phyloP scores from a whole-genome alignment of 805 yeast species.

The Starmera pachycereana region DNA sequence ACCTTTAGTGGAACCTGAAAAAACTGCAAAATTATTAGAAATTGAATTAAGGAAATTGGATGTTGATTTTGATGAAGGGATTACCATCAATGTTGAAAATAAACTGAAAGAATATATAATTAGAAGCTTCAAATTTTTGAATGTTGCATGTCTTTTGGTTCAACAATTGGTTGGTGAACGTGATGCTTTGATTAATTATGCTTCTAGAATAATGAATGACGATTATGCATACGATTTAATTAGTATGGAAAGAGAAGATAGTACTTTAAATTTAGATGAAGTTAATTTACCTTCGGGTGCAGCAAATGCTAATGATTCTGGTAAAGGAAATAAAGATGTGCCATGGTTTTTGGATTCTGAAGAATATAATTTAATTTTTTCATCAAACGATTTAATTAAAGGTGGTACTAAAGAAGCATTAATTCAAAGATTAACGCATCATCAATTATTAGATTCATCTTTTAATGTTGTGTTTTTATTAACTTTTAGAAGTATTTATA shows the following conservation, averaged over 20 bases:
- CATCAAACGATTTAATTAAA: constrained; percentile 59
- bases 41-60: constrained; percentile 36
- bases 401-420: constrained; percentile 80
- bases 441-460: constrained; percentile 47
- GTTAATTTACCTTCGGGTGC: constrained; percentile 19
- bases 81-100: constrained; percentile 22
- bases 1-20: constrained; percentile 29
- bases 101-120: constrained; percentile 22
- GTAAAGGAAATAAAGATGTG: constrained; percentile 23
- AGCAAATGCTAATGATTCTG: constrained; percentile 9
- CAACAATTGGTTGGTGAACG: constrained; percentile 59
- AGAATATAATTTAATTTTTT: constrained; percentile 48
- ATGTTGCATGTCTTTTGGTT: constrained; percentile 28
- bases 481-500: constrained; percentile 69
- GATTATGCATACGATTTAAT: constrained; percentile 53
- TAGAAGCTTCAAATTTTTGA: constrained; percentile 24
- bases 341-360: constrained; percentile 73
- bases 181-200: constrained; percentile 58
- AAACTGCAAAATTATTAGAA: constrained; percentile 37
- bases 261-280: constrained; percentile 16
- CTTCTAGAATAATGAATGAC: constrained; percentile 69
- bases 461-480: constrained; percentile 62
- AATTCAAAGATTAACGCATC: constrained; percentile 72
- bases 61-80: constrained; percentile 28
- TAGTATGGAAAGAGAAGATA: constrained; percentile 33